Base-by-base conservation (phyloP, 805 yeast genomes). In the Metschnikowia peoriensis region DNA sequence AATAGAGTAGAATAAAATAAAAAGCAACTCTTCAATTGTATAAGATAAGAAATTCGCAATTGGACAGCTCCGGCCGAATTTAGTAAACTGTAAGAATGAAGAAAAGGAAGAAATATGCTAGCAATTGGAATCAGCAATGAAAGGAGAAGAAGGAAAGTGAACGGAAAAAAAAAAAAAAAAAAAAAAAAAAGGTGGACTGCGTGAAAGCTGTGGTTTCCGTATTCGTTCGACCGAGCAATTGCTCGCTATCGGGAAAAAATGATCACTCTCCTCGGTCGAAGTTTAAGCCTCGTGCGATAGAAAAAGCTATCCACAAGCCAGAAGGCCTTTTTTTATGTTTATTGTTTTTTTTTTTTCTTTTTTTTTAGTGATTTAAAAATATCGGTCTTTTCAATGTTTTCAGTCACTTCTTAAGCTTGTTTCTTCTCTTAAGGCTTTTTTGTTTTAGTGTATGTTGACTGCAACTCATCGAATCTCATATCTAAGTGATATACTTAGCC, bases 201-300 rank as follows among this genome's bases (percentile, higher is more conserved):
- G 35, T 32, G 35, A 6, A 38, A 14, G 38, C 44, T 28, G 53
- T 41, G 44, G 49, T 38, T 45, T 38, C 52, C 39, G 46, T 28
- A 29, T 43, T 12, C 35, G 35, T 32, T 32, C 35, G 6, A 6
- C 35, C 6, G 35, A 32, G 46, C 49, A 35, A 41, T 38, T 32
- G 43, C 46, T 32, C 35, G 49, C 38, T 38, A 14, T 46, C 49
- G 49, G 43, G 29, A 46, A 35, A 35, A 44, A 44, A 34, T 34
- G 47, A 44, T 34, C 47, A n/a, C 28, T 16, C 28, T 16, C 45
- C 45, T 22, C 35, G 35, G 29, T 28, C 9, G 27, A 28, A 12
- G 38, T 11, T 11, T 7, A 14, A 11, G 28, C n/a, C n/a, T 17
- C 45, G 29, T 42, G 45, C 45, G 37, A 42, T 35, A 29, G 45